Percentiles rank a stretch among this genome's conserved stretches.
These are phyloP conservation scores for Anacardium occidentale DNA, from an alignment of 345 rosid genomes.

Conservation along the genomic window DNA sequence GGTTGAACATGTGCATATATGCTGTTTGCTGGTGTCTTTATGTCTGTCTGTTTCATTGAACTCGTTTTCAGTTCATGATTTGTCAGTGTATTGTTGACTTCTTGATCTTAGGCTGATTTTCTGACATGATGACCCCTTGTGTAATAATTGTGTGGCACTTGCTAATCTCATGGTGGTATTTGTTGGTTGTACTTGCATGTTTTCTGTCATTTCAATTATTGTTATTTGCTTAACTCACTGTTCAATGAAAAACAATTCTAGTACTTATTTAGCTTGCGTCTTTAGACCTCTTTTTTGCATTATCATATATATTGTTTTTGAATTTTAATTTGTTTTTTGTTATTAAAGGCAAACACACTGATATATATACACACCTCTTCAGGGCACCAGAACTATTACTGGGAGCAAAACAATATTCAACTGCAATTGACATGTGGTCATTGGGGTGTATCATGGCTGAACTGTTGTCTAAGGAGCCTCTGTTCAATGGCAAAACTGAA, in stretches of 20 bases:
- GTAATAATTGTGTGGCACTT: background rate
- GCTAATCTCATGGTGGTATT: background rate
- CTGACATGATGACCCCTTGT: background rate
- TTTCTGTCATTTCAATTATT: background rate
- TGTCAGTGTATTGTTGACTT: background rate
- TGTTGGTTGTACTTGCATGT: background rate
- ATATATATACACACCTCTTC: constrained; percentile 4
- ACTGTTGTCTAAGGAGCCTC: constrained; percentile 74
- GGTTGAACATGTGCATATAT: no score
- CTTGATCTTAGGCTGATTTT: background rate
- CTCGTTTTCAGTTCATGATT: background rate
- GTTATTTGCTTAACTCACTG: background rate
- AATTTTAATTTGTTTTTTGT: background rate
- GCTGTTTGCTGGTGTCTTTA: background rate
- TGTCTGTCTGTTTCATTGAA: background rate
- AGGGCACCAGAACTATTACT: constrained; percentile 99
- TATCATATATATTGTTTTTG: background rate
- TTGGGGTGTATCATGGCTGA: constrained; percentile 99
- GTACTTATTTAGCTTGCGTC: background rate
- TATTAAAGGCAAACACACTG: background rate
- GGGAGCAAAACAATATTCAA: constrained; percentile 93
- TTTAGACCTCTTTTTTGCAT: background rate
- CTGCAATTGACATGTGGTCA: constrained; percentile 99
- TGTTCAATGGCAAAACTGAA: constrained; percentile 95
- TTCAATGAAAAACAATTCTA: background rate